Conservation (phyloP, 1,139 yeast genomes). For the Hansenula sp. region DNA sequence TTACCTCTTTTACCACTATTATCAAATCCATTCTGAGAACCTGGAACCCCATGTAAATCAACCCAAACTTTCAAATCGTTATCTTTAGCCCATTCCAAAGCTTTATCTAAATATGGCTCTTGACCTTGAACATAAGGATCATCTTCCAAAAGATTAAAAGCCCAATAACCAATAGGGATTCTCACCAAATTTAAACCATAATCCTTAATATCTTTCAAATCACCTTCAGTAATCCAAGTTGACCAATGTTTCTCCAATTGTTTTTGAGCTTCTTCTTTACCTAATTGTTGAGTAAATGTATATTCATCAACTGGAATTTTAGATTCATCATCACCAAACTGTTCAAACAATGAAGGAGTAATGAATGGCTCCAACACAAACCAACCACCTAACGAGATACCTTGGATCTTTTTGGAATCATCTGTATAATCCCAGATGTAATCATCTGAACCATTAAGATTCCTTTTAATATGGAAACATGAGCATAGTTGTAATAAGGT, state of each 20-base stretch:
- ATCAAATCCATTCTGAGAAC: conserved; percentile 70
- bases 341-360: conserved; percentile 53
- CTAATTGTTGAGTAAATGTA: conserved; percentile 44
- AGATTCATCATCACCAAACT: conserved; percentile 25
- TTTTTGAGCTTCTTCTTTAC: conserved; percentile 36
- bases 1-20: conserved; percentile 54
- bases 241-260: conserved; percentile 50
- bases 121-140: conserved; percentile 59
- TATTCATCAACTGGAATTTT: conserved; percentile 56
- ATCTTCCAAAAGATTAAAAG: conserved; percentile 39
- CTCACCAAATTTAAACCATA: conserved; percentile 59
- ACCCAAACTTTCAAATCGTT: conserved; percentile 53
- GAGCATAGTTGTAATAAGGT: background rate
- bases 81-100: conserved; percentile 50
- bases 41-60: conserved; percentile 64
- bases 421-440: conserved; percentile 16
- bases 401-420: conserved; percentile 23
- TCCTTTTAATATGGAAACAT: background rate
- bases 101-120: conserved; percentile 45
- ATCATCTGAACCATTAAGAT: background rate
- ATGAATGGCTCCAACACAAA: conserved; percentile 61
- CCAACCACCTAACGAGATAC: conserved; percentile 66
- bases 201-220: conserved; percentile 41
- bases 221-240: conserved; percentile 49
- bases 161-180: conserved; percentile 69